A percentile compares a stretch with the other conserved stretches of the same genome.
Conservation (phyloP, 331 rosid genomes). For the Acacia concinna region DNA sequence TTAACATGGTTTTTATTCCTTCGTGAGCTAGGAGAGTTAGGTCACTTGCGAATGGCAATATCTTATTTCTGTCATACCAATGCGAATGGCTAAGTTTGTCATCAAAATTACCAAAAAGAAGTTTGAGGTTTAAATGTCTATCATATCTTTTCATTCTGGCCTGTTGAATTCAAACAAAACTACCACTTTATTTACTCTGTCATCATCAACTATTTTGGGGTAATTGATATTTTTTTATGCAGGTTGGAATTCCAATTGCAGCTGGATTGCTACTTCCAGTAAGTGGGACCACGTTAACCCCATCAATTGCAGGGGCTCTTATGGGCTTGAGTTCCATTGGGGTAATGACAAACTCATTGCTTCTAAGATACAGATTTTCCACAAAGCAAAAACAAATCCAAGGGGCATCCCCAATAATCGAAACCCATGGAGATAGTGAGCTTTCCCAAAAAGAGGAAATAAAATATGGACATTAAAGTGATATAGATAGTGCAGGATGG, state of each 20-base stretch:
- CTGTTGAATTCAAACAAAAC: neutral
- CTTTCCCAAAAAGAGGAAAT: conserved; percentile 33
- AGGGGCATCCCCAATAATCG: conserved; percentile 32
- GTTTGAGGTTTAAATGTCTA: neutral
- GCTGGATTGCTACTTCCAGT: conserved; percentile 87
- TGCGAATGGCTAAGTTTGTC: neutral
- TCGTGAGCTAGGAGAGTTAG: neutral
- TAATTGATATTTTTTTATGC: conserved; percentile 30
- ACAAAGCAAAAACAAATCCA: conserved; percentile 52
- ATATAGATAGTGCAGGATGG: conserved; percentile 27
- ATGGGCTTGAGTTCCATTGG: conserved; percentile 94
- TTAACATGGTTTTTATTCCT: neutral
- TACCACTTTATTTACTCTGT: neutral
- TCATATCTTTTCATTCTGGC: neutral
- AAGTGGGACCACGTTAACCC: conserved; percentile 84
- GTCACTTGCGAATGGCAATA: neutral
- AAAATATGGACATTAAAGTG: conserved; percentile 18
- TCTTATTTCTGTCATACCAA: conserved; percentile 11
- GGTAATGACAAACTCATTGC: conserved; percentile 84
- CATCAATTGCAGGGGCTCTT: conserved; percentile 96
- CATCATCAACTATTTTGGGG: neutral
- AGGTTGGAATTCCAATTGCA: conserved; percentile 98
- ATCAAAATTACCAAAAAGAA: neutral
- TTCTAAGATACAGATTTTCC: conserved; percentile 72
- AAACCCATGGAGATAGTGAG: conserved; percentile 30